These are phyloP conservation scores for Xeromyces bisporus DNA, from an alignment of 495 filamentous ascomycete genomes.

Conservation along the genomic window DNA sequence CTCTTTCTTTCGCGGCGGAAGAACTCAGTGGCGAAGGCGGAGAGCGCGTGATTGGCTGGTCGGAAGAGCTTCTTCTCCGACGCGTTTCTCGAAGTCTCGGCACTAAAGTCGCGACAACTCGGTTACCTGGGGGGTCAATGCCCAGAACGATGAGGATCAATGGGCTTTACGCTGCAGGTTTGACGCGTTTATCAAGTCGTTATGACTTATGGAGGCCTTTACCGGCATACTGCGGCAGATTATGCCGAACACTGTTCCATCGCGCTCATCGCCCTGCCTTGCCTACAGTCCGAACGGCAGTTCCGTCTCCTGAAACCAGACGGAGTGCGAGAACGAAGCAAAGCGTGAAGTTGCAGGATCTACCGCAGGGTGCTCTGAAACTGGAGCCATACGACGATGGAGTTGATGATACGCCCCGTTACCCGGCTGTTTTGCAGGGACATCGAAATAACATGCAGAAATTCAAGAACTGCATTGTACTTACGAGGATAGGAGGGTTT, in stretches of 20 bases:
- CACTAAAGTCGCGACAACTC: not conserved
- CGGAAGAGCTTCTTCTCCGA: no score
- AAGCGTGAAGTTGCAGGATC: constrained; percentile 41
- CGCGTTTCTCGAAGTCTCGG: not conserved
- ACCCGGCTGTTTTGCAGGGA: constrained; percentile 78
- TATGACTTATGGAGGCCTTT: no score
- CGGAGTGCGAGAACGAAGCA: constrained; percentile 36
- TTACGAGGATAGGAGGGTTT: constrained; percentile 86
- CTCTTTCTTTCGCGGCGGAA: constrained; percentile 13
- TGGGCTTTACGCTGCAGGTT: constrained; percentile 7
- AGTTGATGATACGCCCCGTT: constrained; percentile 39
- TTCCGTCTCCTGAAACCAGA: constrained; percentile 4
- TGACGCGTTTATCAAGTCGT: no score
- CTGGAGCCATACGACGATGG: constrained; percentile 27
- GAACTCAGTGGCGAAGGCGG: constrained; percentile 22
- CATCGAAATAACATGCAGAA: constrained; percentile 80
- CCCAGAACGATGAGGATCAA: constrained; percentile 2
- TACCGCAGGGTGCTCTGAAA: constrained; percentile 44
- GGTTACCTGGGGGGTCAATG: not conserved
- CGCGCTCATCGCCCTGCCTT: constrained; percentile 15
- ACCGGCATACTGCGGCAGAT: no score
- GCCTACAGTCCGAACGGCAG: constrained; percentile 7
- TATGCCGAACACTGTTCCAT: constrained; percentile 18
- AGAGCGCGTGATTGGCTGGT: not conserved
- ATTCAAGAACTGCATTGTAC: constrained; percentile 72